These are phyloP conservation scores for Spathaspora jeffriesii DNA, from an alignment of 1,139 yeast genomes.

Conservation along the genomic window DNA sequence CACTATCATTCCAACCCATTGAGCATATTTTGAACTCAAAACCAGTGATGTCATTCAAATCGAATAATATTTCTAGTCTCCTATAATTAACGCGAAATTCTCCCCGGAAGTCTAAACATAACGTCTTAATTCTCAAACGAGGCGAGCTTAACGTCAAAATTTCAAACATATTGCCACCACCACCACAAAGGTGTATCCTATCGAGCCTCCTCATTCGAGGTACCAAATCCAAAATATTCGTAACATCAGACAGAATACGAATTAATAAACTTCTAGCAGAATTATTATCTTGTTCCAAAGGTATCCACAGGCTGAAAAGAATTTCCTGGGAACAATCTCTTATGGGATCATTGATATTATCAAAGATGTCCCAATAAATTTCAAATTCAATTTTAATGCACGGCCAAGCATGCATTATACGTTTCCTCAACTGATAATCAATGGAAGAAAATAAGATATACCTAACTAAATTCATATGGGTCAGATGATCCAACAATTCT, in stretches of 20 bases:
- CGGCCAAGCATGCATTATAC: not conserved
- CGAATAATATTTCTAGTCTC: not conserved
- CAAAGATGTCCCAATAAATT: not conserved
- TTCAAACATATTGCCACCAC: not conserved
- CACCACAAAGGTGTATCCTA: not conserved
- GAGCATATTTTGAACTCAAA: not conserved
- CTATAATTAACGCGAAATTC: not conserved
- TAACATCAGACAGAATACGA: not conserved
- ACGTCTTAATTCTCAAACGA: not conserved
- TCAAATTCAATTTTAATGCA: not conserved
- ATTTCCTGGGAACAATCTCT: not conserved
- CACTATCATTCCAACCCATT: too few species aligned
- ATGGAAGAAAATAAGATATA: not conserved
- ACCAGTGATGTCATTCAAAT: not conserved
- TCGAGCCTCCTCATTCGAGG: not conserved
- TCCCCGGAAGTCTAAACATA: not conserved
- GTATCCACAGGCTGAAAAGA: not conserved
- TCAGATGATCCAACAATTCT: not conserved
- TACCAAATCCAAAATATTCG: not conserved
- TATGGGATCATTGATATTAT: not conserved
- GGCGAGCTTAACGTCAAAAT: not conserved
- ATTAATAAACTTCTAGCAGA: not conserved
- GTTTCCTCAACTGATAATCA: not conserved
- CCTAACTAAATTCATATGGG: not conserved
- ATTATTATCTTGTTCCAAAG: not conserved